Conservation (phyloP, 345 rosid genomes). For the Euphorbia tirucalli region DNA sequence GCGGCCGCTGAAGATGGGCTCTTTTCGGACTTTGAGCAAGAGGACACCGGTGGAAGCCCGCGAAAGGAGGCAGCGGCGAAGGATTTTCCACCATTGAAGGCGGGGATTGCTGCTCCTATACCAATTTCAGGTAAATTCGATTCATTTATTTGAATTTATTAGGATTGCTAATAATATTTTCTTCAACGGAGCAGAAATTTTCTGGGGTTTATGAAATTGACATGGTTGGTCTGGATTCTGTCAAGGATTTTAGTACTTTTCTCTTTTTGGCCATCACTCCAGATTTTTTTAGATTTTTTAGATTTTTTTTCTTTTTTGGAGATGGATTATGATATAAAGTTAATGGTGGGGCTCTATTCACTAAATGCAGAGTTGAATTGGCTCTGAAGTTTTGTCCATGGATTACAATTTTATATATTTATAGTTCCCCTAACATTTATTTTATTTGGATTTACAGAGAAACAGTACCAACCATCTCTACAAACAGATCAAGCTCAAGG, state of each 20-base stretch:
- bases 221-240: neutral
- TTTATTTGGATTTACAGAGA: conserved; percentile 25
- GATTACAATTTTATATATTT: neutral
- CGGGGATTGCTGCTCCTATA: conserved; percentile 37
- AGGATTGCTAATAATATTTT: neutral
- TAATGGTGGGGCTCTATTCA: conserved; percentile 9
- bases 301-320: conserved; percentile 6
- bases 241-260: neutral
- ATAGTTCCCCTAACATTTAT: neutral
- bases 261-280: neutral
- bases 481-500: conserved; percentile 47
- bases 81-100: conserved; percentile 1
- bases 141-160: neutral
- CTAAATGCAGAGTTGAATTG: neutral
- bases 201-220: conserved; percentile 4
- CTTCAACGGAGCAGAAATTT: neutral
- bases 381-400: conserved; percentile 2
- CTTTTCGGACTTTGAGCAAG: conserved; percentile 71
- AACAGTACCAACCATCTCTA: conserved; percentile 43
- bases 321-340: neutral
- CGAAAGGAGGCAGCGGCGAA: conserved; percentile 34
- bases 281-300: too few relatives aligned
- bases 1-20: conserved; percentile 66
- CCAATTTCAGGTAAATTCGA: conserved; percentile 45
- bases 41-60: conserved; percentile 46